Evolutionary conservation across 129 eudicot species (phyloP).

Genomic region (Solidago caesia): DNA sequence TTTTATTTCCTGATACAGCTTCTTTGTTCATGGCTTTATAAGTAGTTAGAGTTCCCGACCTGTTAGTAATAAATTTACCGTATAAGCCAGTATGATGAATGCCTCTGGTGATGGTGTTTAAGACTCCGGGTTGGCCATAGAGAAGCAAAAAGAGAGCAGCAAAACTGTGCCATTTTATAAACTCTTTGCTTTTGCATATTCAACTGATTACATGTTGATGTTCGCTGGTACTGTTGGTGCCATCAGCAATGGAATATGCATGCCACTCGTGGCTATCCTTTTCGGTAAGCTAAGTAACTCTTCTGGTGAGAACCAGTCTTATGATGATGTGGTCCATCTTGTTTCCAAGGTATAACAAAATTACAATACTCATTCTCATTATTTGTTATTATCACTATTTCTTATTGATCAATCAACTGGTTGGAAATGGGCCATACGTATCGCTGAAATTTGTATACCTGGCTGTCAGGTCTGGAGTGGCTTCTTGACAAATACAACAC

Average conservation of each 20-base stretch:
- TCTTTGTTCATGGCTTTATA: neutral
- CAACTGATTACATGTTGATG: too few species aligned
- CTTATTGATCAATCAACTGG: neutral
- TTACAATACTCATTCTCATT: neutral
- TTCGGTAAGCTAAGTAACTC: too few species aligned
- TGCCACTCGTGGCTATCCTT: too few species aligned
- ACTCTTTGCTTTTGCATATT: too few species aligned
- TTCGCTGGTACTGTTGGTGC: too few species aligned
- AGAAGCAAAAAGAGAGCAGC: neutral
- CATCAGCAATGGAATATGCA: too few species aligned
- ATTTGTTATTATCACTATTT: neutral
- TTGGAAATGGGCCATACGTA: neutral
- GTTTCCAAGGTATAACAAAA: neutral
- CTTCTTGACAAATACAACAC: neutral
- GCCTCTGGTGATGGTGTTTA: neutral
- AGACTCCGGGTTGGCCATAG: neutral
- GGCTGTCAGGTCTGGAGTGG: neutral
- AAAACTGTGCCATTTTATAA: too few species aligned
- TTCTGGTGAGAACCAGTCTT: conserved; percentile 39
- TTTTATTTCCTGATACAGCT: neutral
- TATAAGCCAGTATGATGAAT: neutral
- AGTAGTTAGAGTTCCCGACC: neutral
- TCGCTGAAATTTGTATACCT: neutral
- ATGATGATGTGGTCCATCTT: neutral
- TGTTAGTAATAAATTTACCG: neutral